Evolutionary conservation across 2,329 filamentous ascomycete species (phyloP).

Genomic region (Exophiala bonariae): DNA sequence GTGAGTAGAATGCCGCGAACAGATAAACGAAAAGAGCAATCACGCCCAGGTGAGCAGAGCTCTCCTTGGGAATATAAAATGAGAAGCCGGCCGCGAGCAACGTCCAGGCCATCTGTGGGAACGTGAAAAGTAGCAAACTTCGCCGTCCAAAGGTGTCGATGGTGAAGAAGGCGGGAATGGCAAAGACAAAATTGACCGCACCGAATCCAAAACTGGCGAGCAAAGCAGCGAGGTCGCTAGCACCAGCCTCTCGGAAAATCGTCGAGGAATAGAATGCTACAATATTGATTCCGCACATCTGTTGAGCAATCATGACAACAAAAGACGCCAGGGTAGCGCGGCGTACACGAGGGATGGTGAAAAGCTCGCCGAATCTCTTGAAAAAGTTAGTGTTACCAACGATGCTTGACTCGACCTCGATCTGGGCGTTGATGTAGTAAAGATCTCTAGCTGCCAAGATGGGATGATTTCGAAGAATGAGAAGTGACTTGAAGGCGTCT

Average conservation of each 20-base stretch:
- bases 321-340: constrained; percentile 39
- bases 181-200: constrained; percentile 59
- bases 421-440: constrained; percentile 41
- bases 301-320: constrained; percentile 35
- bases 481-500: constrained; percentile 32
- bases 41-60: constrained; percentile 45
- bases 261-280: constrained; percentile 53
- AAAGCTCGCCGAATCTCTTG: constrained; percentile 49
- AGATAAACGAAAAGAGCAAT: constrained; percentile 60
- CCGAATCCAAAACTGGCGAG: constrained; percentile 61
- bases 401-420: constrained; percentile 28
- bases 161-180: constrained; percentile 57
- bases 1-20: constrained; percentile 54
- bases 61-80: constrained; percentile 48
- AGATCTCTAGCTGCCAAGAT: constrained; percentile 33
- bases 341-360: constrained; percentile 48
- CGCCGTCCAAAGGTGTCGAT: constrained; percentile 61
- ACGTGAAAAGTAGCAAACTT: constrained; percentile 50
- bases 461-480: constrained; percentile 30
- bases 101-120: constrained; percentile 52
- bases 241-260: constrained; percentile 50
- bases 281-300: constrained; percentile 35
- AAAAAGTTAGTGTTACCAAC: constrained; percentile 42
- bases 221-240: constrained; percentile 43
- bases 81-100: constrained; percentile 51